Base-by-base conservation (phyloP, 2,329 filamentous ascomycete species). In the Paraphoma sp. region DNA sequence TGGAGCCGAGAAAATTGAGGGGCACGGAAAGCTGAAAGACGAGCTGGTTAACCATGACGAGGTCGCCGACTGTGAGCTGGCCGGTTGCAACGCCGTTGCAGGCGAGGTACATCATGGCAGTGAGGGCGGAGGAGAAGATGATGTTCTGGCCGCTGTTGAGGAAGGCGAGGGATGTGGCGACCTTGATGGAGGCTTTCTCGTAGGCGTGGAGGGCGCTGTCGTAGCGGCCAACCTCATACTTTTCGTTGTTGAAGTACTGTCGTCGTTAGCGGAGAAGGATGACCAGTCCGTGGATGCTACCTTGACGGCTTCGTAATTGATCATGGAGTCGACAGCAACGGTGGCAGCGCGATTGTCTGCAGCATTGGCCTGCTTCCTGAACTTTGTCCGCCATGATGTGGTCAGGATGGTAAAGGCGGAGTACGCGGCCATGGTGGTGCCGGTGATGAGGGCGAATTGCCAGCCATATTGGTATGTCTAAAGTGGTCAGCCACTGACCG, bases 291-390 rank as follows among this genome's bases (percentile, higher is more conserved):
- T 4, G 38, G 3, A 30, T 17, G 11, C 12, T 65, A 76, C 73
- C 79, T 99, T 99, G 73, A 99, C 95, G 12, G 96, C 94, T 78
- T 99, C 95, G 72, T 97, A 99, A 80, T 99, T 99, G 82, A 99
- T 97, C 48, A 99, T 81, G 0, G 93, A 97, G 79, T 99, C 95
- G 1, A 98, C 93, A 0, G 94, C 94, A 7, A 98, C 92, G 0
- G 94, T 98, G 1, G 94, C 96, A 0, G 92, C 95, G 73, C 89
- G 92, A 78, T 98, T 99, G 69, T 99, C 96, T 0, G 95, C 96
- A 6, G 93, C 92, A 74, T 99, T 99, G 40, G 95, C 93, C 77
- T 96, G 91, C 68, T 94, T 90, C 45, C 96, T 86, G 76, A 99
- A 99, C 76, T 96, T 96, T 3, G 96, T 99, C 68, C 96, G 86